Conservation (phyloP, 345 rosid species). For the Salix dunnii region DNA sequence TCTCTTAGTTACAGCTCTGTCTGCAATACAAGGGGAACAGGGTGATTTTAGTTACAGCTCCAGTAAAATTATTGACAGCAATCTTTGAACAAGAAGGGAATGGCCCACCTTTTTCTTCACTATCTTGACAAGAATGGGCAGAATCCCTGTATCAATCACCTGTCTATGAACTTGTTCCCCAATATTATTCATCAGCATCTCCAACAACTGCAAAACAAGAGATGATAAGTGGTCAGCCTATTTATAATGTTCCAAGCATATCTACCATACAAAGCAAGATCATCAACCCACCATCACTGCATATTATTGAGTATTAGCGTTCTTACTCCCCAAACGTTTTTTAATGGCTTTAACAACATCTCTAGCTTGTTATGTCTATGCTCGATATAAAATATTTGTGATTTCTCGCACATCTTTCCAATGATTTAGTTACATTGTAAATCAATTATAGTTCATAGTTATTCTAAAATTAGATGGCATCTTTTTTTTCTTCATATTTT, state of each 20-base stretch:
- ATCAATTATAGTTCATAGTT: too few relatives aligned
- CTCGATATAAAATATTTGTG: too few relatives aligned
- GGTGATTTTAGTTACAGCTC: constrained; percentile 8
- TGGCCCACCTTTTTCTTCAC: constrained; percentile 79
- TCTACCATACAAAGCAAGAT: constrained; percentile 1
- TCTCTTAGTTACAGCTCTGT: constrained; percentile 80
- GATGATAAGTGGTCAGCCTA: not conserved
- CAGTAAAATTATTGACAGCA: constrained; percentile 12
- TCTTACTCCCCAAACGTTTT: constrained; percentile 75
- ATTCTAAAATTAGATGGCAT: too few relatives aligned
- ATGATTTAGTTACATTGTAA: too few relatives aligned
- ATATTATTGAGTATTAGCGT: constrained; percentile 60
- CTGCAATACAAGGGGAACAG: constrained; percentile 36
- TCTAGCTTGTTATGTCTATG: too few relatives aligned
- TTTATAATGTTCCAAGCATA: too few relatives aligned
- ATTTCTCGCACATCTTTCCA: too few relatives aligned
- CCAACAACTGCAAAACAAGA: constrained; percentile 59
- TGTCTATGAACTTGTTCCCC: constrained; percentile 74
- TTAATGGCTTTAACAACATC: too few relatives aligned
- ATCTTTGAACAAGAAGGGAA: constrained; percentile 9
- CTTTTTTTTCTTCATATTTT: too few relatives aligned
- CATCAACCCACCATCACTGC: constrained; percentile 62
- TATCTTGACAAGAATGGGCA: constrained; percentile 79
- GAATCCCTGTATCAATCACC: constrained; percentile 71
- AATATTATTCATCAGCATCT: constrained; percentile 93